Evolutionary conservation across 345 rosid species (phyloP), one percentile per base, ranked within the genome.

Genomic region (Hevea brasiliensis): DNA sequence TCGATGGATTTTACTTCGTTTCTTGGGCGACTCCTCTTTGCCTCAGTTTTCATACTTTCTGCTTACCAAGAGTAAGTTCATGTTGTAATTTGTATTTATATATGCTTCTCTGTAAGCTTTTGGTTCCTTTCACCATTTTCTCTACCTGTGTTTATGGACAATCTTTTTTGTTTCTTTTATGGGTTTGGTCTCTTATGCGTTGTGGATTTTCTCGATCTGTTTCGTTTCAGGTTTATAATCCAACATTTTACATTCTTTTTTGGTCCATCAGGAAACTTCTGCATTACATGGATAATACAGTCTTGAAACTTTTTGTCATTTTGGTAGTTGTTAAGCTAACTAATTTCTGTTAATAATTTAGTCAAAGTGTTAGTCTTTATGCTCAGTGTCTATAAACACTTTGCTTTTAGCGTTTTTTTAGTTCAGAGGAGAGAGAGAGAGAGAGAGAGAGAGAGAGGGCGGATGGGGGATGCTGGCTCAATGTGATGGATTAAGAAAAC

Each of bases 51-150:
- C 74, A 48, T 61, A 29, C 74, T 71, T 56, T 20, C 74, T 18
- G 74, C 74, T 29, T 71, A 44, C 65, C 74, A 71, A 71, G 74
- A 71, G 74, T 61, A 70, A 23, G 50, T 18, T 65, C 29, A 10
- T 41, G 1, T 7, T 62, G 4, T 6, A 14, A 6, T 26, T 32
- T 7, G 11, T 13, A 32, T 60, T 11, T 27, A 12, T 14, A 24
- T 21, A 57, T 24, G 14, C 26, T 0, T 41, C 4, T 41, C 4
- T 41, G 8, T 41, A 3, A 41, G 44, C 4, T 3, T 3, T 41
- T 4, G 6, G 44, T 47, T 50, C 17, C 20, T 18, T 50, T 15
- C 17, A 2, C 15, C n/a, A 13, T 50, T 50, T 7, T 15, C 14
- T 50, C 55, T 50, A 50, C 17, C n/a, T 15, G 7, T 50, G 6